Percentiles rank a stretch among this genome's conserved stretches.
Conservation (phyloP, 345 rosid genomes). For the Angophora floribunda region DNA sequence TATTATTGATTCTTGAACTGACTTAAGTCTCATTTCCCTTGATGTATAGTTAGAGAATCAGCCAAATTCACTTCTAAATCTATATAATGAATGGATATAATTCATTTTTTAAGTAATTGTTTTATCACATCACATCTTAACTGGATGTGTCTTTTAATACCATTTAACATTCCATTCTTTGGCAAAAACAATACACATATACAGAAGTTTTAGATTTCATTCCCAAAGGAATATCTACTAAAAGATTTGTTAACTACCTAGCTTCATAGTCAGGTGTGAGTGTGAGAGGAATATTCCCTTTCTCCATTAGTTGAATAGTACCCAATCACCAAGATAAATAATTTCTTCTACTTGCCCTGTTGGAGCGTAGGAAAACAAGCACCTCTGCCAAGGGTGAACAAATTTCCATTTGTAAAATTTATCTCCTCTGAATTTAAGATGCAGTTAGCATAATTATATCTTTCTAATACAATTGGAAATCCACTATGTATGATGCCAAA, state of each 20-base stretch:
- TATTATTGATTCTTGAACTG: no score
- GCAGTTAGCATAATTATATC: no score
- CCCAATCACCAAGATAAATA: not conserved
- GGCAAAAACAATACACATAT: not conserved
- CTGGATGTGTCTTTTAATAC: not conserved
- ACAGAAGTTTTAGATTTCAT: not conserved
- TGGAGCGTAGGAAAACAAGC: not conserved
- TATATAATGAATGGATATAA: no score
- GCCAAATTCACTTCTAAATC: not conserved
- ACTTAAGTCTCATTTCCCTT: not conserved
- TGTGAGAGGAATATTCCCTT: not conserved
- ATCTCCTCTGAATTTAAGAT: not conserved
- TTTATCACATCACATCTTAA: not conserved
- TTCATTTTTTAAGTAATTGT: not conserved
- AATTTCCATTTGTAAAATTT: not conserved
- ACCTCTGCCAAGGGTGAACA: not conserved
- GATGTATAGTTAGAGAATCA: not conserved
- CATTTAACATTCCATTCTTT: not conserved
- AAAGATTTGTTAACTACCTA: no score
- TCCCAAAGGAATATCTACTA: not conserved
- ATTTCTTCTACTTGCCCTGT: no score
- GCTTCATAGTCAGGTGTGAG: no score
- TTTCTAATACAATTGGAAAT: no score
- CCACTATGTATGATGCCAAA: no score
- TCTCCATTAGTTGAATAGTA: not conserved